Base-by-base conservation (phyloP, 2,329 filamentous ascomycete genomes). In the Cladorrhinum sp. region DNA sequence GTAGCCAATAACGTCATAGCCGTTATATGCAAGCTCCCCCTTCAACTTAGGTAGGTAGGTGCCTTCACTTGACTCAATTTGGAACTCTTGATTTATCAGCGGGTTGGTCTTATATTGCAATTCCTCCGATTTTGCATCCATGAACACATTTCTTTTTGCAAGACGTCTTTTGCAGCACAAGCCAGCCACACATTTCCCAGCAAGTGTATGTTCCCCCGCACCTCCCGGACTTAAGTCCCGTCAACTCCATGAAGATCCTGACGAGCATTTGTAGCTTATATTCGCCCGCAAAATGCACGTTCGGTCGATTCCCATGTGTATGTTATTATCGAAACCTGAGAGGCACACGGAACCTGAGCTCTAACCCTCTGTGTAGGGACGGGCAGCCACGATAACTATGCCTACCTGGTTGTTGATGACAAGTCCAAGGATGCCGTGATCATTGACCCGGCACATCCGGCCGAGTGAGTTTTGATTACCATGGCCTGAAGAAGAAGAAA, bases 271-370 rank as follows among this genome's bases (percentile, higher is more conserved):
- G 26, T 14, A 67, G 64, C 64, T 60, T 61, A 66, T 69, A 56
- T 66, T 65, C 61, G 61, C 70, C 58, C 82, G 82, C 77, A 77
- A 78, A 67, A 95, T 95, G 91, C 90, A 94, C 84, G 89, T 94
- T 78, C 85, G 91, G 76, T 90, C 89, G 68, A 94, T 95, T 76
- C 90, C 90, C 60, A 94, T 95, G 90, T 94, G 91, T 92, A 84
- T 72, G 86, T 79, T 7, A 26, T 30, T 46, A n/a, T n/a, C n/a
- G n/a, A n/a, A n/a, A n/a, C n/a, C n/a, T n/a, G n/a, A n/a, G n/a
- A n/a, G n/a, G n/a, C n/a, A n/a, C n/a, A n/a, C n/a, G n/a, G n/a
- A n/a, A n/a, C n/a, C n/a, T n/a, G n/a, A n/a, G n/a, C n/a, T n/a
- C n/a, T 28, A 28, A 48, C n/a, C 18, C 2, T n/a, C 21, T 10